Evolutionary conservation across 306 rosid species (phyloP).

Genomic region (Datisca glomerata): DNA sequence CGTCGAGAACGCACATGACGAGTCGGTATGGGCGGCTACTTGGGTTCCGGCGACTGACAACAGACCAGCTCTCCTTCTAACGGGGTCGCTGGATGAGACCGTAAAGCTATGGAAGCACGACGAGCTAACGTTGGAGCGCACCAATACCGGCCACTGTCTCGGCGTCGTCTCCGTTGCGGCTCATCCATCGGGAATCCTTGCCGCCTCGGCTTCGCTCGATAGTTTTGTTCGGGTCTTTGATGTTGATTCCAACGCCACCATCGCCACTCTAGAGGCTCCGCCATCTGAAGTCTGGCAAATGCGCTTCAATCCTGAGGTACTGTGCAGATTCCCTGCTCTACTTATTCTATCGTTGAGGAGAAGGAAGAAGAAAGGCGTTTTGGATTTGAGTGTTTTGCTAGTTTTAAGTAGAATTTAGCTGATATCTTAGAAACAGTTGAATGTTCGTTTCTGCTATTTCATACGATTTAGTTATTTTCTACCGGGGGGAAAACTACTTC

Average conservation of each 20-base stretch:
- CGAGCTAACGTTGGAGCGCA: conserved; percentile 57
- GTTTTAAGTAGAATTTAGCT: no score
- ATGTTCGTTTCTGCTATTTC: no score
- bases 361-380: no score
- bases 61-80: conserved; percentile 63
- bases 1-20: conserved; percentile 76
- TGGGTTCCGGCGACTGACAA: conserved; percentile 80
- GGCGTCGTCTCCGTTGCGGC: conserved; percentile 94
- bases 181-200: conserved; percentile 75
- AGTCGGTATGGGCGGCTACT: conserved; percentile 87
- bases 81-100: conserved; percentile 91
- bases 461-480: no score
- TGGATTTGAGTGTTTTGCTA: no score
- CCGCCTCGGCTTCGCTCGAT: conserved; percentile 95
- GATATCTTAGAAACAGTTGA: no score
- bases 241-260: conserved; percentile 73
- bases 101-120: conserved; percentile 86
- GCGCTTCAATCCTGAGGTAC: conserved; percentile 82
- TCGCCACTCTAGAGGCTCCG: conserved; percentile 90
- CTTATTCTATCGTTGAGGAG: no score
- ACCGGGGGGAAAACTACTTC: no score
- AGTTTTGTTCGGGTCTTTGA: conserved; percentile 84
- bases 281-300: conserved; percentile 99
- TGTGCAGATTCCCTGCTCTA: no score
- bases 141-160: conserved; percentile 88